phyloP scores from a whole-genome alignment of 2,329 filamentous ascomycete species.

The Mariannaea sp. region DNA sequence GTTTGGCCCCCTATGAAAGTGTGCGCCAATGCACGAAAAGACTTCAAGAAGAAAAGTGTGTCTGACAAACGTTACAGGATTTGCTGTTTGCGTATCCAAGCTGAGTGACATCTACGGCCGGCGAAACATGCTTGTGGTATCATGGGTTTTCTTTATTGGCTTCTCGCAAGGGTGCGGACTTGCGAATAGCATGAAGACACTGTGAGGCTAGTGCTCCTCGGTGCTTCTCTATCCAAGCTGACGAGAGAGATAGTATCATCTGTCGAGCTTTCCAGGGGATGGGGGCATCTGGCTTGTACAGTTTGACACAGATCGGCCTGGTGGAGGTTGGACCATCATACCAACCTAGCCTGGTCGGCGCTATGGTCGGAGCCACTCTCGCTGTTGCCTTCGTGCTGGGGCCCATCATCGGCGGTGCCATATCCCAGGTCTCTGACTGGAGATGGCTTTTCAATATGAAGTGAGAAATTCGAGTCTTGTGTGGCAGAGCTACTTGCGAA shows the following conservation, averaged over 20 bases:
- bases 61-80: conserved; percentile 46
- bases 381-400: conserved; percentile 63
- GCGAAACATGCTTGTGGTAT: conserved; percentile 52
- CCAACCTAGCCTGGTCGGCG: conserved; percentile 58
- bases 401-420: conserved; percentile 60
- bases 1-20: background rate
- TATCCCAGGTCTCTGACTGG: conserved; percentile 60
- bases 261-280: conserved; percentile 64
- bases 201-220: conserved; percentile 47
- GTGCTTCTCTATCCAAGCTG: conserved; percentile 22
- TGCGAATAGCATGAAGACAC: conserved; percentile 54
- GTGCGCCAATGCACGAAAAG: background rate
- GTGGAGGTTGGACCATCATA: conserved; percentile 60
- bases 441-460: conserved; percentile 67
- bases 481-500: background rate
- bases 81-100: conserved; percentile 62
- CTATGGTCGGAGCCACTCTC: conserved; percentile 59
- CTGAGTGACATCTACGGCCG: conserved; percentile 65
- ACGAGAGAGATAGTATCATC: conserved; percentile 52
- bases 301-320: conserved; percentile 61
- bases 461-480: conserved; percentile 43
- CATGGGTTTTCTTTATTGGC: conserved; percentile 59
- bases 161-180: conserved; percentile 61
- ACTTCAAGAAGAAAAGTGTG: background rate
- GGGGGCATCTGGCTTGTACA: conserved; percentile 66